phyloP scores from a whole-genome alignment of 2,329 filamentous ascomycete species.

The Aspergillus floridensis region DNA sequence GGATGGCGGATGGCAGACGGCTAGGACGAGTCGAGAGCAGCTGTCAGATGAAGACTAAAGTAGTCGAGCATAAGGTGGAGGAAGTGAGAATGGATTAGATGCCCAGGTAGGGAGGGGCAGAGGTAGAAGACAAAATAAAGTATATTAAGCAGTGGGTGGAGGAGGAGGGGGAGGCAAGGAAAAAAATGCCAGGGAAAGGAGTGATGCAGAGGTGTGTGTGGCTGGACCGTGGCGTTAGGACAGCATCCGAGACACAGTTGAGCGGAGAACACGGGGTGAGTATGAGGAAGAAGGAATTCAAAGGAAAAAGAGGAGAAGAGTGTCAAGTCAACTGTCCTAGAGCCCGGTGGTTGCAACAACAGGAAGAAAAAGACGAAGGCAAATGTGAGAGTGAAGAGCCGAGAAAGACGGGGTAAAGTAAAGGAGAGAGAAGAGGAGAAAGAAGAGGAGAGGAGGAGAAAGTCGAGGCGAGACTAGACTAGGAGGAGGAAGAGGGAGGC shows the following conservation, averaged over 20 bases:
- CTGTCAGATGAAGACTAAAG: not conserved
- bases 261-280: not conserved
- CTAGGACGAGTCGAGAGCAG: not conserved
- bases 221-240: conserved; percentile 7
- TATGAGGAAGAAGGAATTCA: not conserved
- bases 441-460: conserved; percentile 1
- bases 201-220: conserved; percentile 11
- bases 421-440: conserved; percentile 10
- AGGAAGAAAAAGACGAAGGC: not conserved
- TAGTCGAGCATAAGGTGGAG: not conserved
- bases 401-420: conserved; percentile 8
- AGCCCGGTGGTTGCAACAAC: not conserved
- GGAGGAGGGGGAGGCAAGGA: conserved; percentile 4
- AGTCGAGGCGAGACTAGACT: conserved; percentile 11
- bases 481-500: not conserved
- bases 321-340: not conserved
- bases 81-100: not conserved
- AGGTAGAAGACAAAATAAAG: conserved; percentile 1
- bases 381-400: not conserved
- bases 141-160: conserved; percentile 1
- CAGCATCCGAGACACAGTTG: not conserved
- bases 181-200: conserved; percentile 12
- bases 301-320: not conserved
- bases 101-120: not conserved
- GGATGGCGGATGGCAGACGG: conserved; percentile 2